Evolutionary conservation across 2,329 filamentous ascomycete genomes (phyloP).

Genomic region (Sporothrix euskadiensis): DNA sequence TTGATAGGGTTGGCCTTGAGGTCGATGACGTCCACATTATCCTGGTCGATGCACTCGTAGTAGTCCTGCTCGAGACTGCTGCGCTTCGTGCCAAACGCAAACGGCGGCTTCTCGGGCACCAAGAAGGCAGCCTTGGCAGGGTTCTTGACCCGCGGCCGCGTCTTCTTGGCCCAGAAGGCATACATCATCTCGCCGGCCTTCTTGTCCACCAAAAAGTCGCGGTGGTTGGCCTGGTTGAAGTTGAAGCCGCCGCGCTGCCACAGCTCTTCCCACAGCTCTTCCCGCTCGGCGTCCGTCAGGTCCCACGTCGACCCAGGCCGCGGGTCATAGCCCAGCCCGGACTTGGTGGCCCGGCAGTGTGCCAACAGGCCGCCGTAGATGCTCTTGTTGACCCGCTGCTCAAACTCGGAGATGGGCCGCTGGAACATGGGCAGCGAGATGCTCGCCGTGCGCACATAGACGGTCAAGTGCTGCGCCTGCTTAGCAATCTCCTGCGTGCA

Average conservation of each 20-base stretch:
- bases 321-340: constrained; percentile 53
- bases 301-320: constrained; percentile 49
- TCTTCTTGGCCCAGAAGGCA: constrained; percentile 41
- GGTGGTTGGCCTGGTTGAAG: constrained; percentile 26
- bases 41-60: constrained; percentile 51
- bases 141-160: constrained; percentile 40
- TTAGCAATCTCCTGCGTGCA: constrained; percentile 39
- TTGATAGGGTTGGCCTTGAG: constrained; percentile 47
- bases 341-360: constrained; percentile 47
- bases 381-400: constrained; percentile 46
- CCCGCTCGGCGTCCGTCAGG: constrained; percentile 44
- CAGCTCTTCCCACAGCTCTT: constrained; percentile 46
- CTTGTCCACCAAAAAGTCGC: constrained; percentile 36
- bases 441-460: constrained; percentile 62
- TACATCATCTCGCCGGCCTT: constrained; percentile 38
- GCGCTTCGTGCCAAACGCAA: constrained; percentile 51
- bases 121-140: constrained; percentile 39
- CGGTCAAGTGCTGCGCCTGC: constrained; percentile 40
- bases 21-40: constrained; percentile 49
- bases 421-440: constrained; percentile 60
- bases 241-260: constrained; percentile 39
- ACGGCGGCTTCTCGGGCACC: constrained; percentile 48
- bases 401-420: constrained; percentile 45
- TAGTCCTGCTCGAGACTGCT: constrained; percentile 50
- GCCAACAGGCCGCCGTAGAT: constrained; percentile 47